Evolutionary conservation across 2,329 filamentous ascomycete genomes (phyloP).

Genomic region (Trichophaea hybrida): DNA sequence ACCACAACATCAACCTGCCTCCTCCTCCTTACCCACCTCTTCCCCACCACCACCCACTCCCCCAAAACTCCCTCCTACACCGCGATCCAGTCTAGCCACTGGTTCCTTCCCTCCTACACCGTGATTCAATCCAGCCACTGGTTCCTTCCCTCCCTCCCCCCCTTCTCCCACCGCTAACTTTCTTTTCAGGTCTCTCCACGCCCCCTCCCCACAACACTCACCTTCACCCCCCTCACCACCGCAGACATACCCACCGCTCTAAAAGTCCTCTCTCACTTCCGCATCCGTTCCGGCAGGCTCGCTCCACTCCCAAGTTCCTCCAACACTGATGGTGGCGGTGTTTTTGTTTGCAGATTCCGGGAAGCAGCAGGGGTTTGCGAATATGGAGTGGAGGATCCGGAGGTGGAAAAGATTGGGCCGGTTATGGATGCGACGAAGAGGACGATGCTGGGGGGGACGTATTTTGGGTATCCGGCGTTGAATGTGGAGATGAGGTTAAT

Average conservation of each 20-base stretch:
- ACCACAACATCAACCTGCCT: background rate
- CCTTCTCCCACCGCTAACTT: background rate
- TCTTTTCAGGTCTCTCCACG: conserved; percentile 12
- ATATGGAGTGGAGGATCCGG: background rate
- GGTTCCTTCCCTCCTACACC: background rate
- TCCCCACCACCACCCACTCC: background rate
- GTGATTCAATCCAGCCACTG: background rate
- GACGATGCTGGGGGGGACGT: background rate
- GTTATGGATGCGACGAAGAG: background rate
- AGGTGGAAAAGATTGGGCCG: background rate
- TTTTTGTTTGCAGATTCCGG: too few relatives aligned
- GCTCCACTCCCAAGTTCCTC: conserved; percentile 39
- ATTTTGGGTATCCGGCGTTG: too few relatives aligned
- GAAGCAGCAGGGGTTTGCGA: too few relatives aligned
- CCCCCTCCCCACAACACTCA: conserved; percentile 7
- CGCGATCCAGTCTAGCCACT: background rate
- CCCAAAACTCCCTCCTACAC: background rate
- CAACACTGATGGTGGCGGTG: conserved; percentile 31
- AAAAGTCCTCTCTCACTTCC: conserved; percentile 8
- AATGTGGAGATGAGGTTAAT: too few relatives aligned
- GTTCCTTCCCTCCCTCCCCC: background rate
- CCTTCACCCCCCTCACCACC: conserved; percentile 11
- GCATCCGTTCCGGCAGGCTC: conserved; percentile 41
- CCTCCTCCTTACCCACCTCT: background rate
- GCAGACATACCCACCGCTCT: conserved; percentile 9